These are phyloP conservation scores for Bruguiera parviflora DNA, from an alignment of 345 rosid genomes.

Conservation along the genomic window DNA sequence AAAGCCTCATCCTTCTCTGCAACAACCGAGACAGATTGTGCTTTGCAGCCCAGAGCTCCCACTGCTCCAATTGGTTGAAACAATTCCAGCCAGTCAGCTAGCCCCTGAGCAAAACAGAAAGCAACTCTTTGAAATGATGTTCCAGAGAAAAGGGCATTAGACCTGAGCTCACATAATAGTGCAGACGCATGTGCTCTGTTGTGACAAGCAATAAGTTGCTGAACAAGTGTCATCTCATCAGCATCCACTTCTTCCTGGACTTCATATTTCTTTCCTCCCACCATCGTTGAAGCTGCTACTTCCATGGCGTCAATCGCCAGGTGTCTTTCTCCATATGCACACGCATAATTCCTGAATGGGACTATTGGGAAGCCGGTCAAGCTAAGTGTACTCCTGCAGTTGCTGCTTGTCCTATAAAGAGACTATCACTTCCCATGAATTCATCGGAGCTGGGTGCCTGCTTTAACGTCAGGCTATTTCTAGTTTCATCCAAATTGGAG, in stretches of 20 bases:
- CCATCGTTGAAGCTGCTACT: conserved; percentile 33
- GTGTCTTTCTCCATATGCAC: conserved; percentile 41
- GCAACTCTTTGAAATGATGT: conserved; percentile 49
- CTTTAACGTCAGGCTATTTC: conserved; percentile 29
- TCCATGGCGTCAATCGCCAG: conserved; percentile 46
- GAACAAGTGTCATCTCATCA: conserved; percentile 45
- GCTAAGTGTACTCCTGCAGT: conserved; percentile 8
- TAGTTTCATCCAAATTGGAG: conserved; percentile 16
- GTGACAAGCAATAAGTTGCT: conserved; percentile 49
- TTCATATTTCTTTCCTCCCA: conserved; percentile 18
- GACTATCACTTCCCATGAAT: neutral
- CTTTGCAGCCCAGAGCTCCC: conserved; percentile 16
- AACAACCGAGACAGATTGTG: conserved; percentile 1
- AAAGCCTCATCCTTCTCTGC: conserved; percentile 44
- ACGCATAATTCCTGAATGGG: conserved; percentile 44
- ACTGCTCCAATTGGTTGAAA: conserved; percentile 38
- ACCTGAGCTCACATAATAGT: conserved; percentile 37
- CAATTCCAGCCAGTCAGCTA: conserved; percentile 39
- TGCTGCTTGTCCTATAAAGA: neutral
- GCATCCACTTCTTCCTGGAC: conserved; percentile 17
- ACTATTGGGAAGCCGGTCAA: conserved; percentile 24
- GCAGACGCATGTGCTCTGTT: conserved; percentile 45
- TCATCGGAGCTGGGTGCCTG: conserved; percentile 7
- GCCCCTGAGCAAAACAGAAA: conserved; percentile 49
- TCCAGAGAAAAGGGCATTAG: conserved; percentile 42